phyloP scores from a whole-genome alignment of 805 yeast species.

The Debaryomyces hansenii region DNA sequence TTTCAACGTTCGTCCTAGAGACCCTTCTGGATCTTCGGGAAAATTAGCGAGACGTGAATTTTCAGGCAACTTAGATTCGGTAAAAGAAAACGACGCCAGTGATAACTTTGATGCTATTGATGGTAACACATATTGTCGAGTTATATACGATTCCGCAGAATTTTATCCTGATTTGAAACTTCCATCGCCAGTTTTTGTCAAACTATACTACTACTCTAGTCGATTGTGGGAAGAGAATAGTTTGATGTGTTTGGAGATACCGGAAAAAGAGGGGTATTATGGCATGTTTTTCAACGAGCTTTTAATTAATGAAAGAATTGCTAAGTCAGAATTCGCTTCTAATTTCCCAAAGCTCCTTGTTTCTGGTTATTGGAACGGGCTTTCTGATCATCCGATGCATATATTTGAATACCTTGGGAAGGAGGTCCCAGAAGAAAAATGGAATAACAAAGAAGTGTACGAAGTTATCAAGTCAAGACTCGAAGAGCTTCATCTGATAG shows the following conservation, averaged over 20 bases:
- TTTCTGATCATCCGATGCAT: neutral
- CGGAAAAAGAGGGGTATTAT: no score
- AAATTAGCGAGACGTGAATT: no score
- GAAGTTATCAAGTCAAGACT: neutral
- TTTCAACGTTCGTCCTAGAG: slow-evolving; percentile 1
- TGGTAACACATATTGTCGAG: slow-evolving; percentile 2
- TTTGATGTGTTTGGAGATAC: no score
- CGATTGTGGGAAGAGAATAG: no score
- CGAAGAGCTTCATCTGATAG: slow-evolving; percentile 1
- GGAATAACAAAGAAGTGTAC: neutral
- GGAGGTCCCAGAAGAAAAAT: neutral
- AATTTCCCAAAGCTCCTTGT: slow-evolving; percentile 2
- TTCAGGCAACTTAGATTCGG: neutral
- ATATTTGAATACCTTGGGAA: neutral
- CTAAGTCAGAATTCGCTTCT: slow-evolving; percentile 1
- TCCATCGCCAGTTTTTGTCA: slow-evolving; percentile 3
- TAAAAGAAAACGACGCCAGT: neutral
- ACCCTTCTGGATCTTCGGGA: neutral
- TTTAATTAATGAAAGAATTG: slow-evolving; percentile 1
- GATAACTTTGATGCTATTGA: neutral
- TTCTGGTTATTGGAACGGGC: slow-evolving; percentile 3
- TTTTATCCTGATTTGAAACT: slow-evolving; percentile 3
- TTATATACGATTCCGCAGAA: neutral
- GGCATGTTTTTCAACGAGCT: no score
- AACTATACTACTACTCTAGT: slow-evolving; percentile 2